Conservation (phyloP, 805 yeast species). For the Suhomyces prunicola region DNA sequence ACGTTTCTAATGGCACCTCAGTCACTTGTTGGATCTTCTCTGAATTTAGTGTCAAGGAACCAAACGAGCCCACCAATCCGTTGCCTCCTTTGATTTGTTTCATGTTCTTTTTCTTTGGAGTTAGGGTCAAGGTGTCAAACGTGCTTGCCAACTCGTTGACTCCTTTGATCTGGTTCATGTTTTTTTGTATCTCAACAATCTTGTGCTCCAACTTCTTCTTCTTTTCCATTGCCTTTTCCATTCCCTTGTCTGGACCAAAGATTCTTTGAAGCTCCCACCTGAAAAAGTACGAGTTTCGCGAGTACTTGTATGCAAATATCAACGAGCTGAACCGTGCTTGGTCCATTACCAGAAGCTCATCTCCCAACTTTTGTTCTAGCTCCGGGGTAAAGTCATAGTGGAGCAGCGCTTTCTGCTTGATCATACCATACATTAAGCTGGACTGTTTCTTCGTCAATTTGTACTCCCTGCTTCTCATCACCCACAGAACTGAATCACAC, state of each 20-base stretch:
- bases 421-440: constrained; percentile 7
- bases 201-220: not conserved
- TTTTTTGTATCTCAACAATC: not conserved
- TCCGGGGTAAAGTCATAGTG: constrained; percentile 7
- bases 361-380: constrained; percentile 7
- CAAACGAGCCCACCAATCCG: too few relatives aligned
- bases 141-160: not conserved
- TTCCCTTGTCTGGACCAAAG: constrained; percentile 22
- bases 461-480: not conserved
- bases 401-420: constrained; percentile 7
- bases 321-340: constrained; percentile 18
- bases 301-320: constrained; percentile 30
- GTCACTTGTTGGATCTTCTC: too few relatives aligned
- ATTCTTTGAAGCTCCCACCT: constrained; percentile 29
- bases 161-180: not conserved
- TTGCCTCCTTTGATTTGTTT: too few relatives aligned
- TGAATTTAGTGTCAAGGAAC: too few relatives aligned
- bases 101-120: not conserved
- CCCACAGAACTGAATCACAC: not conserved
- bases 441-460: constrained; percentile 15
- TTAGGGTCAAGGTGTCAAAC: not conserved
- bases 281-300: constrained; percentile 22
- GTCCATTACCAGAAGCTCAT: constrained; percentile 9
- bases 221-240: constrained; percentile 4
- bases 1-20: too few relatives aligned